Evolutionary conservation across 2,329 filamentous ascomycete species (phyloP), one percentile per base, ranked within the genome.

Genomic region (Aspergillus aculeatus): DNA sequence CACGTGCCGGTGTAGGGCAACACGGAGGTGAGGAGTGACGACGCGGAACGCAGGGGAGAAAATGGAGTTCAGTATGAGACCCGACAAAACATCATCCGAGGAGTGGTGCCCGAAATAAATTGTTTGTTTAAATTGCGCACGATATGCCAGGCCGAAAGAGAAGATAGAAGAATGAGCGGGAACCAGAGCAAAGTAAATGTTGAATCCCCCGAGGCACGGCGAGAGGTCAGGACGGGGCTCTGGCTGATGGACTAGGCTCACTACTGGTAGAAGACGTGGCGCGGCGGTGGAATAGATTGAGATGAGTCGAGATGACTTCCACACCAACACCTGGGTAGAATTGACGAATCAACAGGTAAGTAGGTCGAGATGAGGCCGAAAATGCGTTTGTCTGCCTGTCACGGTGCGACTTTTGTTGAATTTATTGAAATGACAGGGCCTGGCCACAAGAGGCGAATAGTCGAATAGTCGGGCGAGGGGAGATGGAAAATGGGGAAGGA

Each of bases 211-310:
- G 50, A 48, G 53, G 41, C 44, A 35, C 41, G 26, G 47, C 38
- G 41, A 35, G 47, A 47, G 19, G 24, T 41, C 47, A 41, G 41
- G 44, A 57, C 41, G 14, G 19, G 26, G 19, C 47, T 50, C 51
- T 61, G 26, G 16, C 38, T 41, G 38, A 41, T 47, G 47, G 26
- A 47, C 26, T 21, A 23, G 41, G 24, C 32, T 19, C 41, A 12
- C 26, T 29, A 21, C 31, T 55, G 41, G 57, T 48, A 41, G 51
- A 47, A 62, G 61, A 61, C 50, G 58, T 60, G 63, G 61, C 62
- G 63, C 62, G 62, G 63, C 63, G 62, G 63, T 63, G 62, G 57
- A 57, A 66, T 49, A 53, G 38, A 41, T 41, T 31, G 50, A 35
- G 50, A 56, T 53, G 48, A 60, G 50, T 35, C 49, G 51, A 49